Evolutionary conservation across 1,139 yeast species (phyloP).

Genomic region (Zygosaccharomyces sapae): DNA sequence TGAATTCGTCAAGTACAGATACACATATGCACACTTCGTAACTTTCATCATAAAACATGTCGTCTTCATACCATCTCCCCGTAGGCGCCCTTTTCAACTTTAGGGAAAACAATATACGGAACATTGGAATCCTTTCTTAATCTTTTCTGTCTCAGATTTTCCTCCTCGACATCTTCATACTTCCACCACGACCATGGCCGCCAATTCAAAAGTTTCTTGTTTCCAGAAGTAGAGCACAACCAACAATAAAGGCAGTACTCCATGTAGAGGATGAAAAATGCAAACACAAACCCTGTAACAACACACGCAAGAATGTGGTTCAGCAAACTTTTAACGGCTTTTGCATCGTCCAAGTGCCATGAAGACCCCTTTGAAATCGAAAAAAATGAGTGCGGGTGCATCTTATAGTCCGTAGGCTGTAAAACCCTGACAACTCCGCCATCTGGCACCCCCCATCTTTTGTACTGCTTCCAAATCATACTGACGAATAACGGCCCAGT

Average conservation of each 20-base stretch:
- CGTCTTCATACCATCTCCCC: background rate
- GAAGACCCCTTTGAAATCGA: constrained; percentile 74
- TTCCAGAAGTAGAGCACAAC: constrained; percentile 28
- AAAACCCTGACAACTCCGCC: constrained; percentile 61
- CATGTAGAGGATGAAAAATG: constrained; percentile 49
- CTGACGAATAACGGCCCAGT: constrained; percentile 89
- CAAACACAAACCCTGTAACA: constrained; percentile 60
- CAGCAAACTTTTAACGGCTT: constrained; percentile 64
- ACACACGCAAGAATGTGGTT: constrained; percentile 68
- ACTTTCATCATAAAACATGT: background rate
- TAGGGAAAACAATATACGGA: constrained; percentile 19
- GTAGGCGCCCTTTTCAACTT: constrained; percentile 18
- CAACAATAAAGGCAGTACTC: constrained; percentile 61
- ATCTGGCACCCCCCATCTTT: constrained; percentile 66
- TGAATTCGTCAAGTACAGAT: no score
- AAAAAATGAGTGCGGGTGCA: constrained; percentile 57
- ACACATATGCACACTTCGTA: constrained; percentile 1
- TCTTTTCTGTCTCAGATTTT: constrained; percentile 16
- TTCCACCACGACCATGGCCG: background rate
- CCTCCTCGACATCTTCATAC: constrained; percentile 7
- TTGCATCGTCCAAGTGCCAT: constrained; percentile 87
- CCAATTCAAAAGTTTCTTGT: constrained; percentile 7
- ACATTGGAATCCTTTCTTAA: constrained; percentile 26
- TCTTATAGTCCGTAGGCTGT: constrained; percentile 68
- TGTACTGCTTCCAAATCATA: constrained; percentile 82